phyloP scores from a whole-genome alignment of 1,139 yeast genomes.

The Hanseniaspora sp. region DNA sequence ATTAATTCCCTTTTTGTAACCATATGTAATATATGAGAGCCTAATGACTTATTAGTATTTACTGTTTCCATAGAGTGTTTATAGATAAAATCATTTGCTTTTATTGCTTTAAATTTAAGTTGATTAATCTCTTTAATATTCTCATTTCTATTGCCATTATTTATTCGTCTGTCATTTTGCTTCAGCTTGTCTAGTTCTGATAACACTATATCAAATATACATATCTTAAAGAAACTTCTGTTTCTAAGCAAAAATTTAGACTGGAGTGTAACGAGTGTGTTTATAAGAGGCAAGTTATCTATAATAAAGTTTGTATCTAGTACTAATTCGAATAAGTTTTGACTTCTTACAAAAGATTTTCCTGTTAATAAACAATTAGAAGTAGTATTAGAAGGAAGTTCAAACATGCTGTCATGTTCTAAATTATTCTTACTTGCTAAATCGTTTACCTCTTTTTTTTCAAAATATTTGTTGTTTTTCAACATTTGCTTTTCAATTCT shows the following conservation, averaged over 20 bases:
- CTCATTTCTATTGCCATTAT: background rate
- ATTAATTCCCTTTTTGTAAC: background rate
- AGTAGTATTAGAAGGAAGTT: background rate
- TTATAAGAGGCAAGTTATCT: background rate
- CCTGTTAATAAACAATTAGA: background rate
- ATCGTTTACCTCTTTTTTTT: background rate
- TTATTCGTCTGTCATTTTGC: background rate
- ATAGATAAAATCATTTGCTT: slow-evolving; percentile 14
- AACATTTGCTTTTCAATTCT: too few relatives aligned
- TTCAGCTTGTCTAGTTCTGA: slow-evolving; percentile 13
- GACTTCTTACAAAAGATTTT: background rate
- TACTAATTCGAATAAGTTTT: background rate
- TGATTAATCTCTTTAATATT: background rate
- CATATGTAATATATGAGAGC: background rate
- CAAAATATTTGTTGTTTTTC: too few relatives aligned
- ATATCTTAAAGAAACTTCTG: slow-evolving; percentile 5
- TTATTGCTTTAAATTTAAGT: slow-evolving; percentile 7
- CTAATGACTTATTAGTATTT: background rate
- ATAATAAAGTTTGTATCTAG: slow-evolving; percentile 13
- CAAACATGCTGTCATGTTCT: background rate
- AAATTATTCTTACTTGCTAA: background rate
- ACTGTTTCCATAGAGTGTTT: background rate
- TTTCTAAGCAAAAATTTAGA: background rate
- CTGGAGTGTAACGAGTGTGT: background rate
- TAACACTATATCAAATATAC: slow-evolving; percentile 11